A percentile compares a stretch with the other conserved stretches of the same genome.
phyloP scores from a whole-genome alignment of 2,329 filamentous ascomycete genomes.

The Escovopsis sp. region DNA sequence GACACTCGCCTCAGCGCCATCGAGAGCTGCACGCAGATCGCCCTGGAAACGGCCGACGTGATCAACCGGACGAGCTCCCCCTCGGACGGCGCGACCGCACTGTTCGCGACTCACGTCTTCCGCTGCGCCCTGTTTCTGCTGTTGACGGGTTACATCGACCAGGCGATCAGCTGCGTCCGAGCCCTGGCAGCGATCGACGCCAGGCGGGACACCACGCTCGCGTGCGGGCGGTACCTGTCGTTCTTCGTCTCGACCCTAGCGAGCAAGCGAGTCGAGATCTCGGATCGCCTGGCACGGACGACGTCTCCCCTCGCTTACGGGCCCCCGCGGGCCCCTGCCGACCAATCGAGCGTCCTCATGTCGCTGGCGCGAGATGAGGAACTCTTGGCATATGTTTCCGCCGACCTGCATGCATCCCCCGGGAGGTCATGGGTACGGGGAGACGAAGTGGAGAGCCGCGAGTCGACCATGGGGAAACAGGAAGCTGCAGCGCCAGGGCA shows the following conservation, averaged over 20 bases:
- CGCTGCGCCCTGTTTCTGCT: constrained; percentile 71
- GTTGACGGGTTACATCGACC: constrained; percentile 56
- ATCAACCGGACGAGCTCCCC: constrained; percentile 53
- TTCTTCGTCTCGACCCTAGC: constrained; percentile 65
- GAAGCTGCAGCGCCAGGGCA: constrained; percentile 6
- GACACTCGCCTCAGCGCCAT: constrained; percentile 57
- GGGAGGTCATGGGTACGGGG: constrained; percentile 75
- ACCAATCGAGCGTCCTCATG: constrained; percentile 18
- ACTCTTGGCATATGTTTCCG: constrained; percentile 71
- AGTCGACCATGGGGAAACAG: constrained; percentile 11
- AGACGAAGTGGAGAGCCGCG: constrained; percentile 38
- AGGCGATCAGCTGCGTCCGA: constrained; percentile 59
- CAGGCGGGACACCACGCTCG: constrained; percentile 55
- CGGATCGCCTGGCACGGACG: constrained; percentile 21
- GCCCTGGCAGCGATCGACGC: constrained; percentile 56
- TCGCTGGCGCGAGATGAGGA: constrained; percentile 57
- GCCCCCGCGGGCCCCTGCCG: constrained; percentile 16
- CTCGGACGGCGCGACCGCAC: constrained; percentile 53
- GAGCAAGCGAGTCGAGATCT: constrained; percentile 35
- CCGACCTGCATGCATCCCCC: constrained; percentile 68
- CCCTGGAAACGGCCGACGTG: constrained; percentile 65
- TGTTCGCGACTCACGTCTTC: constrained; percentile 75
- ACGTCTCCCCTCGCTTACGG: constrained; percentile 18
- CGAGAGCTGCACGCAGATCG: constrained; percentile 59
- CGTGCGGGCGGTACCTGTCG: constrained; percentile 66